Percentiles rank a stretch among this genome's conserved stretches.
phyloP scores from a whole-genome alignment of 768 basidiomycete species.

The Lactifluus rugatus region DNA sequence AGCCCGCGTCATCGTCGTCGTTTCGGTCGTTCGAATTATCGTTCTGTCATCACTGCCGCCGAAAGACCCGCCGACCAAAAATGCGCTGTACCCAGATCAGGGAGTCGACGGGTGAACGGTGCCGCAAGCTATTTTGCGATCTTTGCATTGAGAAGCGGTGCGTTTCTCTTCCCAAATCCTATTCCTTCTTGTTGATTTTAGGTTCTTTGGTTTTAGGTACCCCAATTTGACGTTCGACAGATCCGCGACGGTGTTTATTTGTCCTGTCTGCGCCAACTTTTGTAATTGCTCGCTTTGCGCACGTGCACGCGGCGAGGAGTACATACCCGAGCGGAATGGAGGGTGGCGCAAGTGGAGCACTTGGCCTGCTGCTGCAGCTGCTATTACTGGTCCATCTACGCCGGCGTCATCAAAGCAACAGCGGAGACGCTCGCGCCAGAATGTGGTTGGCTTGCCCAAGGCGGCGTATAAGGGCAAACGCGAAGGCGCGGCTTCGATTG shows the following conservation, averaged over 20 bases:
- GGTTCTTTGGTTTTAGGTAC: constrained; percentile 25
- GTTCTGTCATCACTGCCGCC: constrained; percentile 17
- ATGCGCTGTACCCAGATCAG: constrained; percentile 8
- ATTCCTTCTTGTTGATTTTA: neutral
- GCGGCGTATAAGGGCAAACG: neutral
- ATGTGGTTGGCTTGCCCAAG: neutral
- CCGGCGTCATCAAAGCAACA: neutral
- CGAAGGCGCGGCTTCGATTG: neutral
- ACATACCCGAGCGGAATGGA: constrained; percentile 28
- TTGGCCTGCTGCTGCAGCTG: neutral
- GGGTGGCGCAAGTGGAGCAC: constrained; percentile 15
- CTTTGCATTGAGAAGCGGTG: constrained; percentile 17
- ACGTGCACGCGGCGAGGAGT: constrained; percentile 37
- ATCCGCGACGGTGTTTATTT: constrained; percentile 26
- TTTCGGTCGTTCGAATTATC: neutral
- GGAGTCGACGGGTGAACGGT: neutral
- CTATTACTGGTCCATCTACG: neutral
- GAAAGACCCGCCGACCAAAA: neutral
- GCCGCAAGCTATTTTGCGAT: constrained; percentile 12
- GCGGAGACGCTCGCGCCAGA: neutral
- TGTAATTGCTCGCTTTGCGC: constrained; percentile 45
- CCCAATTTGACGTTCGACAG: constrained; percentile 31
- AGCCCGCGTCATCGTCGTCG: neutral
- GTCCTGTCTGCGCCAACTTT: constrained; percentile 35
- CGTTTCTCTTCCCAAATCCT: neutral